Conservation (phyloP, 495 filamentous ascomycete species). For the Trichocladium antarcticum region DNA sequence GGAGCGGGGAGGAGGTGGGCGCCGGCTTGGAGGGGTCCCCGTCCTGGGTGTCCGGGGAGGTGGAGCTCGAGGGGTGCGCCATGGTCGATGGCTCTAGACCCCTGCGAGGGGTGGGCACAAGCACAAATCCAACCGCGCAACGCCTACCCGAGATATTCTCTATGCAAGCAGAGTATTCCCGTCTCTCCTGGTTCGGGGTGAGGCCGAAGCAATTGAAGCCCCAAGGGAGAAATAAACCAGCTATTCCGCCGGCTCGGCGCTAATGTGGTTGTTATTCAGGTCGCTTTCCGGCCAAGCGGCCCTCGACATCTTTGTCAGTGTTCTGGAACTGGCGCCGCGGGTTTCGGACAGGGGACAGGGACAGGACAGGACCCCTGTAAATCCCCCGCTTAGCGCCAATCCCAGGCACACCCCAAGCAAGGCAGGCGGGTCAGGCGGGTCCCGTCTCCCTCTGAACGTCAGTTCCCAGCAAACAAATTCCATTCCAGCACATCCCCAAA, state of each 20-base stretch:
- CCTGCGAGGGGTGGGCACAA: not conserved
- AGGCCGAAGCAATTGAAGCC: not conserved
- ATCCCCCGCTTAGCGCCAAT: not conserved
- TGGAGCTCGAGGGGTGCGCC: conserved; percentile 14
- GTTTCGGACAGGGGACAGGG: not conserved
- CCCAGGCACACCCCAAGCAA: not conserved
- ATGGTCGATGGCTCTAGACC: conserved; percentile 10
- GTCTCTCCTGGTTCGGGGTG: no score
- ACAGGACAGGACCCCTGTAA: not conserved
- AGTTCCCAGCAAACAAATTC: no score
- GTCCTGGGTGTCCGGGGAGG: not conserved
- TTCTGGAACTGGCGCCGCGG: not conserved
- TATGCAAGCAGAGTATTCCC: no score
- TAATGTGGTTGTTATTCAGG: conserved; percentile 5
- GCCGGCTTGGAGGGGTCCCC: not conserved
- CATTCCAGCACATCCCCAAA: not conserved
- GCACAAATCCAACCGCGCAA: no score
- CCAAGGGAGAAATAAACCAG: not conserved
- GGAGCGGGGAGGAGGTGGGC: conserved; percentile 10
- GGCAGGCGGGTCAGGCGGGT: no score
- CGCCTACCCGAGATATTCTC: no score
- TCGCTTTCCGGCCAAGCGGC: conserved; percentile 15
- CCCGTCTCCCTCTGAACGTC: no score
- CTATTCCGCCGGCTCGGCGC: no score
- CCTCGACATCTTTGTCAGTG: conserved; percentile 1